phyloP scores from a whole-genome alignment of 2,329 filamentous ascomycete species.

The Fusarium sarcochroum region DNA sequence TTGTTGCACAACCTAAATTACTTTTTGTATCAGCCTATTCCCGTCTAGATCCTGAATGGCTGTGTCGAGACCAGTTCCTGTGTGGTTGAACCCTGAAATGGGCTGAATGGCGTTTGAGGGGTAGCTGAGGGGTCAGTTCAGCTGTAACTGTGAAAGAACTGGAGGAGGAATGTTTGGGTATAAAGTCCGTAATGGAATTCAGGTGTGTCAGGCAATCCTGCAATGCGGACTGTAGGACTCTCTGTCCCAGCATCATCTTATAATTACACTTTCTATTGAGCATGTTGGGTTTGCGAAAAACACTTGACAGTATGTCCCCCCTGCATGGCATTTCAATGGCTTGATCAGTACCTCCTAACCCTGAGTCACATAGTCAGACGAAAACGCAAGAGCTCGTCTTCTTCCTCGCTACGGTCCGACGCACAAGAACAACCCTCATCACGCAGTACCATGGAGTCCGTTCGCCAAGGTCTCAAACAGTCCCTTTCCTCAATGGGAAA shows the following conservation, averaged over 20 bases:
- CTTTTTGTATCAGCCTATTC: conserved; percentile 6
- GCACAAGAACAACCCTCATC: conserved; percentile 21
- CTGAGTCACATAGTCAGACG: conserved; percentile 23
- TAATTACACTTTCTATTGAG: conserved; percentile 7
- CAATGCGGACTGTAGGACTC: background rate
- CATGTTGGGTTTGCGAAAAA: conserved; percentile 43
- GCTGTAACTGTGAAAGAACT: background rate
- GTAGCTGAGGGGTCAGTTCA: conserved; percentile 13
- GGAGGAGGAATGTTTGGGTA: background rate
- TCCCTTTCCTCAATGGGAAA: conserved; percentile 25
- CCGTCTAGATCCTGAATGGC: background rate
- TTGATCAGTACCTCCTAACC: background rate
- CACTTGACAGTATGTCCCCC: conserved; percentile 32
- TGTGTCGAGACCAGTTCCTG: background rate
- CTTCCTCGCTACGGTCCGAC: conserved; percentile 34
- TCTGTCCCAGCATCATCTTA: background rate
- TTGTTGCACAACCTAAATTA: conserved; percentile 13
- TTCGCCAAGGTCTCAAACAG: conserved; percentile 31
- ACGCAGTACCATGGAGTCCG: conserved; percentile 31
- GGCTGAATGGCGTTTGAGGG: conserved; percentile 12
- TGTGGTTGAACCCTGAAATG: background rate
- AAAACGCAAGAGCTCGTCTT: conserved; percentile 40
- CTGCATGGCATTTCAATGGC: background rate
- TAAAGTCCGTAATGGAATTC: conserved; percentile 1
- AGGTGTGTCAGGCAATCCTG: too few species aligned